These are phyloP conservation scores for Dactylellina cionopaga DNA, from an alignment of 2,329 filamentous ascomycete genomes.

Conservation along the genomic window DNA sequence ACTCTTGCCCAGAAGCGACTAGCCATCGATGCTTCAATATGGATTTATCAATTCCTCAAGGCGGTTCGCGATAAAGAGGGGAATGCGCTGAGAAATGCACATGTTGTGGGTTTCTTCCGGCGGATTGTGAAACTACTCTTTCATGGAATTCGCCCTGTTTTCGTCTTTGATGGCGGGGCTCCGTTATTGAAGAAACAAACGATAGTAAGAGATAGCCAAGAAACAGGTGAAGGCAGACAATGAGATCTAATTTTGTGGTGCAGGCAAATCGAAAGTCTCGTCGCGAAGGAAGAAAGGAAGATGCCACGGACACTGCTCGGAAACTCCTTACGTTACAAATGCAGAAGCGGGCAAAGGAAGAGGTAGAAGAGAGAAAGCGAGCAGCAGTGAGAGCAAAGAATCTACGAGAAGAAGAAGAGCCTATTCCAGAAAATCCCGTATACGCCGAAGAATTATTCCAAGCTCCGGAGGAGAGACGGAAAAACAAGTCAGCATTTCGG, in stretches of 20 bases:
- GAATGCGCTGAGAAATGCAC: constrained; percentile 93
- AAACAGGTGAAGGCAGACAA: neutral
- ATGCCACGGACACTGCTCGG: constrained; percentile 89
- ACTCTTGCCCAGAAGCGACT: constrained; percentile 96
- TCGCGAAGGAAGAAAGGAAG: constrained; percentile 87
- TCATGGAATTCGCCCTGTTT: constrained; percentile 94
- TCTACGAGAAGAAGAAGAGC: constrained; percentile 62
- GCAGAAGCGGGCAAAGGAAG: constrained; percentile 87
- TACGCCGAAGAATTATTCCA: constrained; percentile 92
- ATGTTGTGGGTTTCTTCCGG: constrained; percentile 97
- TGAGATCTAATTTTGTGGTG: neutral
- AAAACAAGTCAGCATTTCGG: constrained; percentile 75
- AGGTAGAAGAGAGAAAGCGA: constrained; percentile 72
- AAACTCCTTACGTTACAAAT: constrained; percentile 94
- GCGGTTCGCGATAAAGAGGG: constrained; percentile 98
- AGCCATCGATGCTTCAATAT: constrained; percentile 97
- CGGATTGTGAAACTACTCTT: constrained; percentile 97
- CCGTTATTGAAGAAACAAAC: constrained; percentile 91
- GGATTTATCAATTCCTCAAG: constrained; percentile 99
- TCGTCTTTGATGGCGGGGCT: constrained; percentile 96
- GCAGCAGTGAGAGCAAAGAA: constrained; percentile 55
- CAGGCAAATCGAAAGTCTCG: constrained; percentile 74
- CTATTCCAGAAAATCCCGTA: constrained; percentile 77
- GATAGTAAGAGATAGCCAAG: constrained; percentile 66
- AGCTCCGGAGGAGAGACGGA: constrained; percentile 77